Percentiles rank a stretch among this genome's conserved stretches.
phyloP scores from a whole-genome alignment of 2,329 filamentous ascomycete genomes.

The Chrysoporthe puriensis region DNA sequence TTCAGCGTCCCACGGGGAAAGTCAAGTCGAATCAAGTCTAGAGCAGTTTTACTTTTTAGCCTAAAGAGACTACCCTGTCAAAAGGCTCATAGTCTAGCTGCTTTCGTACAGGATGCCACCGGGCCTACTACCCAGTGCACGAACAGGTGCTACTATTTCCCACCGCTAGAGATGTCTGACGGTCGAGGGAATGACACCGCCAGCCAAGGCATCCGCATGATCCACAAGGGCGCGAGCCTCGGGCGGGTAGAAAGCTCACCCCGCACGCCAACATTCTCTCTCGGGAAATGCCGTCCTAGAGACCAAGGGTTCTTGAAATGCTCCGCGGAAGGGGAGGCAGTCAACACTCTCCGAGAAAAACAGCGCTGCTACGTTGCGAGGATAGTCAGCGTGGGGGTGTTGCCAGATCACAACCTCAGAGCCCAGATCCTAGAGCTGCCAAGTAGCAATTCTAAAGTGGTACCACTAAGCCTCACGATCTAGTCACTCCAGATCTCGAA shows the following conservation, averaged over 20 bases:
- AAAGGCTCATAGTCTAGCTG: neutral
- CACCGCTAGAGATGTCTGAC: neutral
- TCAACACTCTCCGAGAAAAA: neutral
- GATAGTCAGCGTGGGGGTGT: neutral
- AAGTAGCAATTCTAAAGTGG: neutral
- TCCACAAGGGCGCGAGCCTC: neutral
- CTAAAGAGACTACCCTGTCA: slow-evolving; percentile 3
- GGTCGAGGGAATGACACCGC: neutral
- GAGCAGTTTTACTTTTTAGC: neutral
- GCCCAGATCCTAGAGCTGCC: neutral
- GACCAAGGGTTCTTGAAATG: neutral
- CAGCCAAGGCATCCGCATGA: neutral
- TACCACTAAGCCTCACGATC: neutral
- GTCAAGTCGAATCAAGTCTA: neutral
- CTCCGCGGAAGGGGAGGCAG: neutral
- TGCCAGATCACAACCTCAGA: neutral
- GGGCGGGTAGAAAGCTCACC: neutral
- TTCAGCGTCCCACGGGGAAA: slow-evolving; percentile 10
- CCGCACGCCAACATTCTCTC: neutral
- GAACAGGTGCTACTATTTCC: neutral
- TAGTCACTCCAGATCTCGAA: neutral
- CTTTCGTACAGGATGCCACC: neutral
- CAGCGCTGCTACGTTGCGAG: neutral
- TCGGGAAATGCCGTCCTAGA: neutral
- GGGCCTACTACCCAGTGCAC: neutral